A percentile compares a stretch with the other conserved stretches of the same genome.
Evolutionary conservation across 345 rosid genomes (phyloP).

Genomic region (Microthlaspi erraticum): DNA sequence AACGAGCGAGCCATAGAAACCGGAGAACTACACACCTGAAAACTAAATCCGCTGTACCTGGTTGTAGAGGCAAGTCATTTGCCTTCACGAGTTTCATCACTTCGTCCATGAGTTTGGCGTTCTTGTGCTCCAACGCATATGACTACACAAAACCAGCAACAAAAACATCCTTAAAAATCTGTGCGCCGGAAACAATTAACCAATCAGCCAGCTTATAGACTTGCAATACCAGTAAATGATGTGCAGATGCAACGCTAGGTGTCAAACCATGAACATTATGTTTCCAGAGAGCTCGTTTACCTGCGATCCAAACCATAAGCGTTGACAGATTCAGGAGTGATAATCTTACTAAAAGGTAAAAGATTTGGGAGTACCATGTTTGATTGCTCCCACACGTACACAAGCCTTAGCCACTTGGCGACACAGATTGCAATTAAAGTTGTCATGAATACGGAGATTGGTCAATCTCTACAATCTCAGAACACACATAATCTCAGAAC

Average conservation of each 20-base stretch:
- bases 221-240: conserved; percentile 73
- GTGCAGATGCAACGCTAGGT: conserved; percentile 77
- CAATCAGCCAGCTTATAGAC: conserved; percentile 1
- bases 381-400: conserved; percentile 68
- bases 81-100: conserved; percentile 64
- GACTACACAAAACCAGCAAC: conserved; percentile 45
- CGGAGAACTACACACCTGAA: conserved; percentile 53
- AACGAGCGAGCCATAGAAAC: not conserved
- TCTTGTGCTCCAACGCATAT: conserved; percentile 68
- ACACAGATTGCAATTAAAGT: conserved; percentile 84
- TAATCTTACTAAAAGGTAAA: not conserved
- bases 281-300: conserved; percentile 72
- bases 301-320: conserved; percentile 39
- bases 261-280: conserved; percentile 84
- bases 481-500: conserved; percentile 15
- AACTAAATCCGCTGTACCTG: conserved; percentile 86
- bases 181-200: not conserved
- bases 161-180: conserved; percentile 20
- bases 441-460: conserved; percentile 76
- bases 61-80: conserved; percentile 66
- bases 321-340: not conserved
- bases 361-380: conserved; percentile 60
- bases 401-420: conserved; percentile 81
- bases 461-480: conserved; percentile 76
- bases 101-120: conserved; percentile 66